Evolutionary conservation across 129 eudicot species (phyloP), one percentile per base, ranked within the genome.

Genomic region (Lonicera japonica): DNA sequence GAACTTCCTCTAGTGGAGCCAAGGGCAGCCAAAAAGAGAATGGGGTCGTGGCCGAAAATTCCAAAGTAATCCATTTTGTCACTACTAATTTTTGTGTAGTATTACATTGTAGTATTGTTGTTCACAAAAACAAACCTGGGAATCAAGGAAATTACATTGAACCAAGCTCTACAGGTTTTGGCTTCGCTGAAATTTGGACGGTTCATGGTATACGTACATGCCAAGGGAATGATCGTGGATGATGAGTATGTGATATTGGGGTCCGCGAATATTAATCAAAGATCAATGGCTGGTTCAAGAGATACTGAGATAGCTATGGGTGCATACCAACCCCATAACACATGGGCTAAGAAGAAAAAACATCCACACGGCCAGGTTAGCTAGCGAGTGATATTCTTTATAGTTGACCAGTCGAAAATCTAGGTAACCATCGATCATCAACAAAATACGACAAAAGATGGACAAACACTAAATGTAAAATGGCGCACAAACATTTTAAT

Each of bases 231-330:
- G 97, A 83, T 90, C 47, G 97, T 90, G 50, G 97, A 90, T 68
- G 97, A 90, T 60, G 95, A 90, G 70, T 90, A 90, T 55, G 87
- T 90, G 34, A 81, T 90, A 46, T 17, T 90, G 51, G 97, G 97
- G 21, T 90, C 97, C 25, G 95, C 97, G 67, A 90, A 90, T 54
- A 90, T 90, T 45, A 90, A 90, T 75, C 97, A 90, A 64, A 72
- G 96, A 9, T 92, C 99, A 10, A 84, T 92, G 99, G 96, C 95
- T 60, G 99, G 99, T 61, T 66, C 96, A 48, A 74, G 99, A 78
- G 99, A 92, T 56, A 92, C 99, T 0, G 98, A 92, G 81, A 92
- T 92, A 57, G 99, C 99, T 21, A 85, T 88, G 82, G 99, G 96
- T 0, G 99, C 95, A 63, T 88, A 88, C 70, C 99, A 88, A 55